Conservation (phyloP, 495 filamentous ascomycete genomes). For the Talaromyces thailandensis region DNA sequence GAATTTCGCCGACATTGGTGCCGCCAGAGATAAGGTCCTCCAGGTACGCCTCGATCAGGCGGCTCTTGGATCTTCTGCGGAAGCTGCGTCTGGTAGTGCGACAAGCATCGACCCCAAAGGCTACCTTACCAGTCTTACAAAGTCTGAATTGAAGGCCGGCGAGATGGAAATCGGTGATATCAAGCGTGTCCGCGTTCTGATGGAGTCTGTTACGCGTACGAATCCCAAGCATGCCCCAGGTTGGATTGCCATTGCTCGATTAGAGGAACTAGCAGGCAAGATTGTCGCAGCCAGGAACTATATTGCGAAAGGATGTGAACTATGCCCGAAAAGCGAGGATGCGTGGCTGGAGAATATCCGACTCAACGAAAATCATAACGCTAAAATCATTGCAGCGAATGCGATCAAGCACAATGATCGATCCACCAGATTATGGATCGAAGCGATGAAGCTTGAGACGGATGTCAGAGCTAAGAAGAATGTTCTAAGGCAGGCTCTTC, state of each 20-base stretch:
- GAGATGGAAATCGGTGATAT: constrained; percentile 87
- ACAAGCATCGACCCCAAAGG: constrained; percentile 93
- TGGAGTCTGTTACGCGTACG: constrained; percentile 91
- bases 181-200: constrained; percentile 83
- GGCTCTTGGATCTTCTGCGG: constrained; percentile 60
- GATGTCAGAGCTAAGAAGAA: constrained; percentile 75
- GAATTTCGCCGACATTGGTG: constrained; percentile 96
- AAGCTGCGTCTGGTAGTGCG: constrained; percentile 65
- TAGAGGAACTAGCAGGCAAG: constrained; percentile 89
- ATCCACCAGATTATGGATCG: constrained; percentile 86
- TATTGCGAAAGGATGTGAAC: constrained; percentile 76
- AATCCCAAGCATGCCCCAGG: constrained; percentile 94
- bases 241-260: constrained; percentile 87
- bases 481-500: constrained; percentile 78
- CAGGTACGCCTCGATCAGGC: constrained; percentile 87
- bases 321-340: constrained; percentile 90
- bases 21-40: constrained; percentile 87
- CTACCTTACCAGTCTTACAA: constrained; percentile 83
- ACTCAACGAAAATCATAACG: constrained; percentile 83
- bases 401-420: constrained; percentile 83
- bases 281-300: constrained; percentile 76
- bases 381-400: constrained; percentile 90
- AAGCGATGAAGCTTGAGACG: constrained; percentile 87
- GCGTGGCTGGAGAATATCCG: constrained; percentile 93
- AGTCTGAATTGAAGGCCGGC: constrained; percentile 65